These are phyloP conservation scores for Pichia sp. DNA, from an alignment of 1,139 yeast genomes.

Conservation along the genomic window DNA sequence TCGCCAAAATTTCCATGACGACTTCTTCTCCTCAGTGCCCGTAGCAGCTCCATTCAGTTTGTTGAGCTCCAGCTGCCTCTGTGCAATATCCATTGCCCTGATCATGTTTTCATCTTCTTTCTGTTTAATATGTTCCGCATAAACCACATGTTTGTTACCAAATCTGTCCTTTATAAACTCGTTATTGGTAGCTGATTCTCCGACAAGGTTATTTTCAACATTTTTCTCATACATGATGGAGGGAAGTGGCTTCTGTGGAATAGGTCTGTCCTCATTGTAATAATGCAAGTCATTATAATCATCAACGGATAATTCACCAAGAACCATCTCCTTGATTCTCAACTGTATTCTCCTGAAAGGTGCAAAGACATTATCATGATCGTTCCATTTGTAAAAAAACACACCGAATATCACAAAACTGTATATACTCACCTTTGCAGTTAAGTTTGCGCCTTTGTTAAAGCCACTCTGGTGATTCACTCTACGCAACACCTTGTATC, in stretches of 20 bases:
- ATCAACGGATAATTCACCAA: constrained; percentile 46
- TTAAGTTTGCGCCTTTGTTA: constrained; percentile 46
- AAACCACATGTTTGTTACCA: constrained; percentile 55
- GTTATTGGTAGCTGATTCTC: constrained; percentile 23
- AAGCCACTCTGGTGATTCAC: constrained; percentile 50
- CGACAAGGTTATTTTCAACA: constrained; percentile 31
- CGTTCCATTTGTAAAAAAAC: constrained; percentile 80
- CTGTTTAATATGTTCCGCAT: constrained; percentile 67
- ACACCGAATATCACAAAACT: constrained; percentile 50
- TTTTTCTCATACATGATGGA: constrained; percentile 34
- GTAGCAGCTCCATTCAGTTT: constrained; percentile 9
- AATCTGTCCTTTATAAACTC: constrained; percentile 64
- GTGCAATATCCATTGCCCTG: constrained; percentile 32
- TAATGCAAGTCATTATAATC: constrained; percentile 56
- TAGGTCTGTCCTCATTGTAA: constrained; percentile 25
- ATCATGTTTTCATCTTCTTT: constrained; percentile 61
- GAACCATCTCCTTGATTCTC: constrained; percentile 42
- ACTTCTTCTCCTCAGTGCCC: constrained; percentile 8
- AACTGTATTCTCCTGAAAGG: constrained; percentile 60
- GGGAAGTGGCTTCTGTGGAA: constrained; percentile 26
- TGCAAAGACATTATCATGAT: constrained; percentile 67
- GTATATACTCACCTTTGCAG: constrained; percentile 40
- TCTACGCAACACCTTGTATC: constrained; percentile 62
- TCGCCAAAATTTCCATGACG: constrained; percentile 26
- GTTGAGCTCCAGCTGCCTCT: constrained; percentile 19